phyloP scores from a whole-genome alignment of 305 asterid species.

The Fraxinus sp. region DNA sequence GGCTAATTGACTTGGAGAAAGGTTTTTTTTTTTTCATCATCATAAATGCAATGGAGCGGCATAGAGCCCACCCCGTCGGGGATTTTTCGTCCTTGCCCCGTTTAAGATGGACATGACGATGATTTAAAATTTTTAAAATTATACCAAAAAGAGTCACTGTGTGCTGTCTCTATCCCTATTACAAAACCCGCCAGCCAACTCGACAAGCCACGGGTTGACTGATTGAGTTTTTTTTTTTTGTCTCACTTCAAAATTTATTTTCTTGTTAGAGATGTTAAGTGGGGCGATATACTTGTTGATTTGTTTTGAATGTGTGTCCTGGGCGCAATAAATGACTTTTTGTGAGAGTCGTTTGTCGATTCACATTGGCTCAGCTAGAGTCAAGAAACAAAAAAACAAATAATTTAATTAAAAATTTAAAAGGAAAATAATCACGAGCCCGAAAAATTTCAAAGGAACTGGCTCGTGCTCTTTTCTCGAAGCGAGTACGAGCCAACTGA shows the following conservation, averaged over 20 bases:
- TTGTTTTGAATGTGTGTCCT: background rate
- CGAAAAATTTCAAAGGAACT: background rate
- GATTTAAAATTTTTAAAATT: background rate
- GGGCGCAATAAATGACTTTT: background rate
- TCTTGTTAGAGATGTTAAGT: background rate
- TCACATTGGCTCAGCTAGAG: background rate
- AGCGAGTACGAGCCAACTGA: background rate
- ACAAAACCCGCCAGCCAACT: background rate
- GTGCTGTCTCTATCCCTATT: background rate
- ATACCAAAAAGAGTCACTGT: background rate
- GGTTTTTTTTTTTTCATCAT: fast-evolving
- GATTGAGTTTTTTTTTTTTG: background rate
- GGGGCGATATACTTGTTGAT: background rate
- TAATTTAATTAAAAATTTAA: background rate
- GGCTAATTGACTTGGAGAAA: background rate
- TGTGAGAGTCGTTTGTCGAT: background rate
- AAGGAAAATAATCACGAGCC: background rate
- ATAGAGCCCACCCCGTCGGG: background rate
- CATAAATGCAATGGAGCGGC: background rate
- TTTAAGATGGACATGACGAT: background rate
- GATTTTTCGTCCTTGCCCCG: background rate
- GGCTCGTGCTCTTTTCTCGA: background rate
- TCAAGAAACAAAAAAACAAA: background rate
- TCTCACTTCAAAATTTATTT: background rate
- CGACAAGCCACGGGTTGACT: background rate